A percentile compares a stretch with the other conserved stretches of the same genome.
Evolutionary conservation across 768 basidiomycete species (phyloP).

Genomic region (Lactarius hatsudake): DNA sequence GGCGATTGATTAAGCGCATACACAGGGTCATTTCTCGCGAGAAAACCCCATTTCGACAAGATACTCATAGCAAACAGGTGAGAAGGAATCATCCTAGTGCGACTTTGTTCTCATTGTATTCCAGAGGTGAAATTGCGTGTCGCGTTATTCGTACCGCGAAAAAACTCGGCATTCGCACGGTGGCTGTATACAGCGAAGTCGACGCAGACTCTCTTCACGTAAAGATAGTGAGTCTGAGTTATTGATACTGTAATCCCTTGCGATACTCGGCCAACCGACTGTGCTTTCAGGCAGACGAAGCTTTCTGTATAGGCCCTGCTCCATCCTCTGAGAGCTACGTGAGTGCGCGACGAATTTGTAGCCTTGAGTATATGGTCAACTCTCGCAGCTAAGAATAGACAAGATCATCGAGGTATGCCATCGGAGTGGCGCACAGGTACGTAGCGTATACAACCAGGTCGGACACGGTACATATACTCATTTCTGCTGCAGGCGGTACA

Average conservation of each 20-base stretch:
- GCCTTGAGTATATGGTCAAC: background rate
- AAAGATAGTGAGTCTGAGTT: conserved; percentile 60
- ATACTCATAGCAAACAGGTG: conserved; percentile 90
- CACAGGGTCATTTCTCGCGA: background rate
- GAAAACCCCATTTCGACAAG: conserved; percentile 76
- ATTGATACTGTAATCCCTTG: too few relatives aligned
- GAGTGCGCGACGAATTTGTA: conserved; percentile 34
- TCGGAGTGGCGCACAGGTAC: conserved; percentile 79
- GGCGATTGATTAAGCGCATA: background rate
- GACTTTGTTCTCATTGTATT: background rate
- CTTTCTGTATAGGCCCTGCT: conserved; percentile 81
- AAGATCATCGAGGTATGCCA: conserved; percentile 84
- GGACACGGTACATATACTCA: background rate
- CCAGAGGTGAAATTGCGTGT: conserved; percentile 93
- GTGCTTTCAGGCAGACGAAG: conserved; percentile 48
- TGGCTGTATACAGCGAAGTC: conserved; percentile 88
- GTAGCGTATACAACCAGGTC: conserved; percentile 25
- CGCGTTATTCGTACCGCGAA: conserved; percentile 88
- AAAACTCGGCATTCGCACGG: conserved; percentile 86
- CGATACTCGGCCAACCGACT: conserved; percentile 4
- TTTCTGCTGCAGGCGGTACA: conserved; percentile 68
- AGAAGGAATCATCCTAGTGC: conserved; percentile 13
- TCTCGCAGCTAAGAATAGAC: conserved; percentile 71
- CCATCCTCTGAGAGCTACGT: conserved; percentile 88
- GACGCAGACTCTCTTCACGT: conserved; percentile 84